phyloP scores from a whole-genome alignment of 2,329 filamentous ascomycete genomes.

The Macroventuria anomochaeta region DNA sequence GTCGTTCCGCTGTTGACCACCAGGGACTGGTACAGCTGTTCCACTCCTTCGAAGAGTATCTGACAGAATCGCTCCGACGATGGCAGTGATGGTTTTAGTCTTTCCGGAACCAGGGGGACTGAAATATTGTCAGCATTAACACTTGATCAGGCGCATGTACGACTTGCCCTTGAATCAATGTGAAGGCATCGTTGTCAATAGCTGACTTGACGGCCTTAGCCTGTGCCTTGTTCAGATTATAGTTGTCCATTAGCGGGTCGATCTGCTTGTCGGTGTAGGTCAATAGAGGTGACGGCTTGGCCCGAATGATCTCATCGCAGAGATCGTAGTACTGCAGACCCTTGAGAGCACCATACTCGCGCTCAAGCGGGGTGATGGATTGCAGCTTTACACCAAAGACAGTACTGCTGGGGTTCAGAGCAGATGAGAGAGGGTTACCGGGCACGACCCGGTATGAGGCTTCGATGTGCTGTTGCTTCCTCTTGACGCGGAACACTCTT shows the following conservation, averaged over 20 bases:
- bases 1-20: constrained; percentile 38
- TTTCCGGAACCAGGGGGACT: constrained; percentile 95
- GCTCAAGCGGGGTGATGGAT: constrained; percentile 91
- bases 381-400: constrained; percentile 83
- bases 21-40: constrained; percentile 54
- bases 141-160: neutral
- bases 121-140: constrained; percentile 27
- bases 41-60: constrained; percentile 60
- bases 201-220: constrained; percentile 91
- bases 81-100: constrained; percentile 96
- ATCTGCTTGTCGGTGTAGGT: constrained; percentile 79
- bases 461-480: constrained; percentile 82
- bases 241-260: constrained; percentile 72
- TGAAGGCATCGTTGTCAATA: constrained; percentile 95
- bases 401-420: constrained; percentile 71
- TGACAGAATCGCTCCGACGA: constrained; percentile 86
- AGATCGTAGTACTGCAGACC: constrained; percentile 95
- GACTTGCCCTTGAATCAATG: constrained; percentile 82
- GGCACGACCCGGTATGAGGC: constrained; percentile 84
- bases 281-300: constrained; percentile 87
- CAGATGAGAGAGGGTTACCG: constrained; percentile 66
- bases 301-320: constrained; percentile 87
- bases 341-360: constrained; percentile 91
- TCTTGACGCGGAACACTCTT: constrained; percentile 77
- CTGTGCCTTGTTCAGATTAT: constrained; percentile 86